Conservation (phyloP, 1,284 basidiomycete genomes). For the Puccinia triticina region DNA sequence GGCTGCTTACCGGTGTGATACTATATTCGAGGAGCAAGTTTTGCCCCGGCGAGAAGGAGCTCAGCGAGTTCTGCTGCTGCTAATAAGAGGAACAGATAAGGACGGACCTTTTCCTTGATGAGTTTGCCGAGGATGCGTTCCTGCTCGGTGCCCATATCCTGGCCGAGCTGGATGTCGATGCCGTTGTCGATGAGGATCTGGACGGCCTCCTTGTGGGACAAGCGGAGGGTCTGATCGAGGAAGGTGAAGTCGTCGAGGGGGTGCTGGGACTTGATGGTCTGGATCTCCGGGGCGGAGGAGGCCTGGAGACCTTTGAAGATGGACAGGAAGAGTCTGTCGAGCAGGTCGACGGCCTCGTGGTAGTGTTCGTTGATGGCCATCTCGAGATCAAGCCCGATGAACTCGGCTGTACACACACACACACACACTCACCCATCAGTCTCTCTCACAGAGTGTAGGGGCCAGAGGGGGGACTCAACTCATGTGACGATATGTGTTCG, state of each 20-base stretch:
- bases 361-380: constrained; percentile 99
- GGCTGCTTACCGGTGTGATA: constrained; percentile 58
- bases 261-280: constrained; percentile 79
- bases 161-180: constrained; percentile 63
- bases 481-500: constrained; percentile 95
- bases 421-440: too few relatives aligned
- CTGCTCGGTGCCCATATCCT: constrained; percentile 74
- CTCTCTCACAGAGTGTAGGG: too few relatives aligned
- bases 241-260: constrained; percentile 69
- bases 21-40: neutral
- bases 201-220: constrained; percentile 85
- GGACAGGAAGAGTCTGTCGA: constrained; percentile 59
- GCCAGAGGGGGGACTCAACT: constrained; percentile 60
- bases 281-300: constrained; percentile 77
- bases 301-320: constrained; percentile 63
- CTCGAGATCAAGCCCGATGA: constrained; percentile 97
- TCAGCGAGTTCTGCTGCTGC: too few relatives aligned
- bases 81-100: neutral
- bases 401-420: constrained; percentile 68
- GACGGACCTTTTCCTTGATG: constrained; percentile 41
- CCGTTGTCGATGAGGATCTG: constrained; percentile 66
- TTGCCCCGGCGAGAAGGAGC: neutral
- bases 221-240: constrained; percentile 61
- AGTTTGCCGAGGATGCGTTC: constrained; percentile 47
- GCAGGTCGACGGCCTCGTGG: constrained; percentile 68